Base-by-base conservation (phyloP, 805 yeast species). In the Lipomyces orientalis region DNA sequence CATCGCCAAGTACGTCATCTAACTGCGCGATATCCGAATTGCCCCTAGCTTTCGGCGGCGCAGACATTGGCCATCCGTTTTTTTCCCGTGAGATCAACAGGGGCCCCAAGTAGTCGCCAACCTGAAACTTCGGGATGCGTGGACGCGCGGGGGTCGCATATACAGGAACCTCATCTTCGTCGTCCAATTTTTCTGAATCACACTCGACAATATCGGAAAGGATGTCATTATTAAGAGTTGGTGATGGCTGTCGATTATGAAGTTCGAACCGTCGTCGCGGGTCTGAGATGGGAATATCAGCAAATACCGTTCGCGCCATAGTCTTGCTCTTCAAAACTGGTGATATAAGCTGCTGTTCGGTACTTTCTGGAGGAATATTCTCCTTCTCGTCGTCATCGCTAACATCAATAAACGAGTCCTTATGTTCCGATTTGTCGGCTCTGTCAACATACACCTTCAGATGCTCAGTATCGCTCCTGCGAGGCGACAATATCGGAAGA, bases 131-230 rank as follows among this genome's bases (percentile, higher is more conserved):
- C 12, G 66, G 65, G 25, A 69, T 63, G 19, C 68, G 60, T 39
- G 72, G 71, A 10, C 72, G 71, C 58, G 68, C 61, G 22, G 72
- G 72, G 8, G 72, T 69, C 19, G 39, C 62, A 25, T 54, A 60
- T 31, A 22, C 58, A 31, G 69, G 62, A 19, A 54, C 34, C 37
- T 33, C 52, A 9, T 22, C 43, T 8, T 61, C 65, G 10, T 31
- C 68, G 8, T 61, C 65, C 19, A 6, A 14, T n/a, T 5, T 43
- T 43, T 43, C 49, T 43, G 49, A n/a, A 43, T 43, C 43, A 3
- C 39, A 35, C 16, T 35, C 6, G 43, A 37, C 5, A 16, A 37
- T 37, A 12, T 2, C 19, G 16, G 49, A 43, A 43, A 43, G 19
- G 19, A 43, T 14, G 19, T 43, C 49, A n/a, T 14, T 43, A 5